Evolutionary conservation across 2,329 filamentous ascomycete genomes (phyloP), one percentile per base, ranked within the genome.

Genomic region (Fusarium equiseti): DNA sequence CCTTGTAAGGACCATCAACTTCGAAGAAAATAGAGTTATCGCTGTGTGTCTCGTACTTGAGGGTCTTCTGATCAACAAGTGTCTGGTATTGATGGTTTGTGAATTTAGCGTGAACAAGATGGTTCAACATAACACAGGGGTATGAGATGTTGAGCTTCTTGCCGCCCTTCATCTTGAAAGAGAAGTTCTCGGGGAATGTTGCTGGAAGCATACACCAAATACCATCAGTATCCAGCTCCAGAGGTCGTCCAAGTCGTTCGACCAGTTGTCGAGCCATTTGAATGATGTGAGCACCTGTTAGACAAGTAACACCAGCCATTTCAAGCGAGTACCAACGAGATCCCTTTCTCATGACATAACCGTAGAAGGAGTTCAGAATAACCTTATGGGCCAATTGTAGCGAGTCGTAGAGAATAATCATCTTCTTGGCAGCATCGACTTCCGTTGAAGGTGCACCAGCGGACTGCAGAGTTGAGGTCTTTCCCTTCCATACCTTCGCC

Each of bases 21-120:
- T 99, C 96, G 83, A 99, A 99, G 84, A 99, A 99, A 80, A 99
- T 99, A 35, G 95, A 96, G 81, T 99, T 99, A 78, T 99, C 96
- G 83, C 95, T 98, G 79, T 97, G 93, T 1, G 95, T 99, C 78
- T 98, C 93, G 76, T 99, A 99, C 78, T 90, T 92, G 86, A 96
- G 94, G 0, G 89, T 93, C 64, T 88, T 86, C 5, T 89, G 87
- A 74, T 99, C 95, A 1, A 89, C 86, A 4, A 99, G 85, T 0
- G 93, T 95, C 83, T 99, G 95, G 79, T 99, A 99, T 77, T 99
- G 96, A 75, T 98, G 91, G 75, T 99, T 99, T 27, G 96, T 99
- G 80, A 98, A 99, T 73, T 91, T 92, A 61, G 87, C 94, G 77
- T 99, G 96, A 10, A 99, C 96, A 6, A 98, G 87, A 79, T 99